Conservation (phyloP, 1,284 basidiomycete species). For the Ceratobasidium papillatum region DNA sequence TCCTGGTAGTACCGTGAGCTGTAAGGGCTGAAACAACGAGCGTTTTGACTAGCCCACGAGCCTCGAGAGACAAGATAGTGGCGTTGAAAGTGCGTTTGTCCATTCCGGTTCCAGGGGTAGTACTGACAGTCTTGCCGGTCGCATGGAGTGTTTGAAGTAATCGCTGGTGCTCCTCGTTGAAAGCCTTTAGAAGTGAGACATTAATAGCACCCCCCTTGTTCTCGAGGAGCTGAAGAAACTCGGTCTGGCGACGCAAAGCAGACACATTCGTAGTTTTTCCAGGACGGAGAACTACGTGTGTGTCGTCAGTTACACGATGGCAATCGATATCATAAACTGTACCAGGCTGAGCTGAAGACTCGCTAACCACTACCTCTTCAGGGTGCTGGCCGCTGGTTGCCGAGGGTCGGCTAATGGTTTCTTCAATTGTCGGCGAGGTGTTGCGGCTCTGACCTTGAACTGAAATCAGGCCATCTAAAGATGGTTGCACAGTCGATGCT, state of each 20-base stretch:
- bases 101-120: constrained; percentile 68
- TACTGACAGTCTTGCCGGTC: constrained; percentile 71
- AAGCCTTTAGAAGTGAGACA: constrained; percentile 66
- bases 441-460: neutral
- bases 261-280: constrained; percentile 63
- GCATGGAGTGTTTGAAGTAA: constrained; percentile 64
- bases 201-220: constrained; percentile 70
- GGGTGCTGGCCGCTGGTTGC: neutral
- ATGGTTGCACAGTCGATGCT: neutral
- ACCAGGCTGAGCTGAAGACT: neutral
- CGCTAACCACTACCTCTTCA: neutral
- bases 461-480: neutral
- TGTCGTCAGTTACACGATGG: neutral
- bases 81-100: constrained; percentile 75
- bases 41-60: constrained; percentile 68
- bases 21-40: constrained; percentile 64
- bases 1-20: constrained; percentile 60
- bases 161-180: constrained; percentile 68
- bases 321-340: neutral
- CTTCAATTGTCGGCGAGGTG: neutral
- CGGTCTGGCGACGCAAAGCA: constrained; percentile 77
- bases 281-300: neutral
- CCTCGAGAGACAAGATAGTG: constrained; percentile 68
- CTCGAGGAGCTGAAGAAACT: constrained; percentile 70
- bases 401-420: neutral